Base-by-base conservation (phyloP, 2,329 filamentous ascomycete species). In the Apiospora kogelbergensis region DNA sequence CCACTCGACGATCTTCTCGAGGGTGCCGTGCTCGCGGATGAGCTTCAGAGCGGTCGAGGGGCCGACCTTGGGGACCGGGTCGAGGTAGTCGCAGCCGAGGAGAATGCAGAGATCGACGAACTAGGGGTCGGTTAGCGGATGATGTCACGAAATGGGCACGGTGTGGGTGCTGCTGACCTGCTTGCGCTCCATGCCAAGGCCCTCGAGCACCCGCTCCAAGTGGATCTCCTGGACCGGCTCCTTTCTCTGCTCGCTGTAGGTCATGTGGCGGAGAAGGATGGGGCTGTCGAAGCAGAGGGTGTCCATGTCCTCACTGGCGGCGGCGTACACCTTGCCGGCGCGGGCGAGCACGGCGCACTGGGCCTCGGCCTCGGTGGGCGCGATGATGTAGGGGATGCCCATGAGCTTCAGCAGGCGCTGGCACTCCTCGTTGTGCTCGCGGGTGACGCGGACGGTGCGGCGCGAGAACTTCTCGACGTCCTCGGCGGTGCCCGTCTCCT, bases 401-500 rank as follows among this genome's bases (percentile, higher is more conserved):
- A 99, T 99, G 69, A 98, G 85, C 83, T 93, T 95, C 71, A 99
- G 85, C 74, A 99, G 83, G 69, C 89, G 88, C 84, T 97, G 95
- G 81, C 96, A 98, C 80, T 99, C 96, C 53, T 90, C 91, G 78
- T 99, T 99, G 82, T 99, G 96, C 82, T 99, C 95, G 72, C 92
- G 88, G n/a, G 96, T 98, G 67, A 98, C 96, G 69, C 94, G 88
- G 64, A 99, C 96, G 1, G 95, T 98, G 67, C 96, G 86, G 69
- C 96, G 86, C 67, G 94, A 97, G 83, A 98, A 99, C 81, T 98
- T 98, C 83, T 99, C 96, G 4, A 99, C 89, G n/a, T 99, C 96
- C 80, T 99, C 88, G 26, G 95, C 94, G 3, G 96, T 99, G 71
- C 96, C 96, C 0, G 93, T 97, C 84, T 99, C 96, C 80, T 97